Evolutionary conservation across 2,329 filamentous ascomycete species (phyloP).

Genomic region (Fusarium robinianum): DNA sequence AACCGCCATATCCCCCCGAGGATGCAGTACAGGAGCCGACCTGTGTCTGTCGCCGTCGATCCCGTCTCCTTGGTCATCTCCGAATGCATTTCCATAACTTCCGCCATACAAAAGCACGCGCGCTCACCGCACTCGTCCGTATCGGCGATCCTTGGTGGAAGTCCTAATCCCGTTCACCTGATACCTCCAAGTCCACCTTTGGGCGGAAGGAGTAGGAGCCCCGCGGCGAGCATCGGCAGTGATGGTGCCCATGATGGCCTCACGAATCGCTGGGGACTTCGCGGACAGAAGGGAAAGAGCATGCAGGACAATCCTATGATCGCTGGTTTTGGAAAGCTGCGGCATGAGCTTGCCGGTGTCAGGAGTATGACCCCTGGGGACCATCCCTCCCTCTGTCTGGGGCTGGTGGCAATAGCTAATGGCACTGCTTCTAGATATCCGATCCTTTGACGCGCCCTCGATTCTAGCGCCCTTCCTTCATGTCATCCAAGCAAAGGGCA

Average conservation of each 20-base stretch:
- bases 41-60: slow-evolving; percentile 81
- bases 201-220: slow-evolving; percentile 49
- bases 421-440: slow-evolving; percentile 67
- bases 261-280: slow-evolving; percentile 86
- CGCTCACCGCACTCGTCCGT: slow-evolving; percentile 96
- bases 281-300: slow-evolving; percentile 95
- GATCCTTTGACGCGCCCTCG: slow-evolving; percentile 83
- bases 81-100: slow-evolving; percentile 98
- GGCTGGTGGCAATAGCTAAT: slow-evolving; percentile 16
- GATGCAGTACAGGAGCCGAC: slow-evolving; percentile 64
- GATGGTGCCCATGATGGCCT: slow-evolving; percentile 61
- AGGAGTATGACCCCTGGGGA: slow-evolving; percentile 61
- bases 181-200: slow-evolving; percentile 51
- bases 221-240: slow-evolving; percentile 40
- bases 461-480: slow-evolving; percentile 93
- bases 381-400: neutral
- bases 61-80: slow-evolving; percentile 93
- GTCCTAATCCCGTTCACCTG: slow-evolving; percentile 61
- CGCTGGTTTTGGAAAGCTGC: slow-evolving; percentile 87
- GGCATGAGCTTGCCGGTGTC: slow-evolving; percentile 83
- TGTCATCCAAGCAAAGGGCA: slow-evolving; percentile 94
- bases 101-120: slow-evolving; percentile 96
- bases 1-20: slow-evolving; percentile 45
- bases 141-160: slow-evolving; percentile 88
- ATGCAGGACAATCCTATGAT: slow-evolving; percentile 98